Evolutionary conservation across 345 rosid genomes (phyloP).

Genomic region (Brassica carinata): DNA sequence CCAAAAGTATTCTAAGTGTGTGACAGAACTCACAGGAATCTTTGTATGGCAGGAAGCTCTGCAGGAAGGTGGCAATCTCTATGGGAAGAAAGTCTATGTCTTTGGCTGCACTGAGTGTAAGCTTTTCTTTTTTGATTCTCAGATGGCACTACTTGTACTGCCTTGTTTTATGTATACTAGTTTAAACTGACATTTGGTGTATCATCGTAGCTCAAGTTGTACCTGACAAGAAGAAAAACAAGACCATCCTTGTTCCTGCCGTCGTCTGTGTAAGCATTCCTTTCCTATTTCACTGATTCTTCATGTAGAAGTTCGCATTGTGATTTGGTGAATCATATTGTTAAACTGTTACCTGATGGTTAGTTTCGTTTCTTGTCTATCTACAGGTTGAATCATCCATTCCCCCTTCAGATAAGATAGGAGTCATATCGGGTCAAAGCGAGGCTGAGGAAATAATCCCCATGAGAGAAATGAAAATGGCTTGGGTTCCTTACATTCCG

Average conservation of each 20-base stretch:
- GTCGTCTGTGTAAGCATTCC: conserved; percentile 76
- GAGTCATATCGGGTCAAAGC: conserved; percentile 76
- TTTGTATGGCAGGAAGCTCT: conserved; percentile 66
- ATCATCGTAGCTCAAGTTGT: conserved; percentile 78
- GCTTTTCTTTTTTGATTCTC: conserved; percentile 19
- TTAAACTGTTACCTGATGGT: background rate
- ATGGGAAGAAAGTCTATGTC: conserved; percentile 69
- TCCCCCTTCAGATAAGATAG: conserved; percentile 90
- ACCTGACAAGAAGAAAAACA: conserved; percentile 45
- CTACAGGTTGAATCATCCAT: conserved; percentile 73
- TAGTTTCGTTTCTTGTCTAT: background rate
- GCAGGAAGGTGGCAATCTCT: conserved; percentile 79
- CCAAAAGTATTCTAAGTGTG: background rate
- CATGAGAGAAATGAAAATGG: conserved; percentile 95
- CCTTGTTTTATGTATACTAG: background rate
- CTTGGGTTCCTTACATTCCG: conserved; percentile 90
- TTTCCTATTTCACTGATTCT: background rate
- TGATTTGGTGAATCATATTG: conserved; percentile 3
- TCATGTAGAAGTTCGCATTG: background rate
- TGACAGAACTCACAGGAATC: background rate
- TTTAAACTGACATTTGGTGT: background rate
- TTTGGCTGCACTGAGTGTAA: conserved; percentile 92
- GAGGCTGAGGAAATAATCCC: conserved; percentile 78
- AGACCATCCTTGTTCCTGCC: conserved; percentile 56
- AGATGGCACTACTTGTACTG: too few species aligned